Evolutionary conservation across 169 alveolate species (phyloP), one percentile per base, ranked within the genome.

Genomic region (Plasmodium gonderi): DNA sequence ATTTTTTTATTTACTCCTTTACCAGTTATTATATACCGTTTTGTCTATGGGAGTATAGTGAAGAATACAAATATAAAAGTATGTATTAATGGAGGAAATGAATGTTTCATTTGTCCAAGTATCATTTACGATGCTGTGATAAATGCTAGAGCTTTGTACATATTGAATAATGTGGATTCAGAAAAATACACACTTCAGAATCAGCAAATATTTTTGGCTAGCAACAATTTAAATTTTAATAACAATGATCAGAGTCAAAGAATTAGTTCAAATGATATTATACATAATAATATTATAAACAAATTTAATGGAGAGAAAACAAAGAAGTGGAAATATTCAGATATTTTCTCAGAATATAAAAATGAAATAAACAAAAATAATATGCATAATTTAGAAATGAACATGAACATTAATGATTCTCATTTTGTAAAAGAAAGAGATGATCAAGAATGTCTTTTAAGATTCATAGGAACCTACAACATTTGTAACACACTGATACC

Each of bases 1-100:
- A 94, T 95, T 6, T 95, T 95, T 36, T 85, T 95, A 2, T 95
- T 95, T 12, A 91, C 97, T 12, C 96, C 97, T 1, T 64, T 95
- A 23, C 97, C 97, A 0, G 91, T 95, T 33, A 89, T 94, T 29
- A 90, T 87, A 9, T 95, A 95, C 49, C 79, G 92, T n/a, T 89
- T 81, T 29, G 96, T 95, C 9, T 94, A 95, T 90, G 90, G 94
- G 36, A 95, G 97, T 20, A 92, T 95, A 14, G 93, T 92, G 6
- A 91, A 93, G 42, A 95, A 95, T 76, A 94, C 97, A 0, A 91
- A 95, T 26, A 91, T 95, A n/a, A 95, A 95, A 76, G 74, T 95
- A 12, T 92, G 92, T 14, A 95, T 95, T 8, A 72, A 91, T 49
- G 97, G 97, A n/a, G 97, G 97, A 1, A 87, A 87, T 44, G 93